Evolutionary conservation across 2,329 filamentous ascomycete species (phyloP), one percentile per base, ranked within the genome.

Genomic region (Alternaria rosae): DNA sequence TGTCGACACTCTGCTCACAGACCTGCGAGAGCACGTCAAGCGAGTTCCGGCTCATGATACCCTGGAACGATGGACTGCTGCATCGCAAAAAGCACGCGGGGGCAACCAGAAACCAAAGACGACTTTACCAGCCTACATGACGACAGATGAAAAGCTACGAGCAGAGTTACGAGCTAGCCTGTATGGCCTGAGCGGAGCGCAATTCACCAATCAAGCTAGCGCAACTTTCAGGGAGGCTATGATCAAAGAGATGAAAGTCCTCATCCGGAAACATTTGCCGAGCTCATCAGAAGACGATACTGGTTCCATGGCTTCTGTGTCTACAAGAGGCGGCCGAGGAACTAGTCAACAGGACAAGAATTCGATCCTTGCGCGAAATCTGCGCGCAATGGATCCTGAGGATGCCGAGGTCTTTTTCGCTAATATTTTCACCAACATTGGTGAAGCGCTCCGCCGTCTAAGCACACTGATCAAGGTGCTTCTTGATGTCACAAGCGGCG

Each of bases 231-330:
- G 94, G 67, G 93, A 97, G 42, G 87, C 92, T 0, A 88, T 97
- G 12, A 82, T 97, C 64, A 89, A 92, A 52, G 95, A 99, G 78
- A 90, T 98, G 76, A 91, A 94, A 71, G 89, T 88, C 32, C 83
- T 98, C 51, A 94, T 99, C 52, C 88, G 93, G 56, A 88, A 89
- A 59, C 91, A 94, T 23, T 84, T 99, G 41, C 95, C 95, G 1
- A 97, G 93, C 74, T 97, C 94, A 11, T 95, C 89, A 70, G 95
- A 99, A 62, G 94, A 98, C 69, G 95, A 99, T 75, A 92, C 91
- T 64, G 92, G 95, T 76, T 97, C 93, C 0, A 91, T 94, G 82
- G 89, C 94, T 80, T 94, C 94, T 1, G 86, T 89, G 1, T 96
- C 94, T 4, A 97, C 94, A 1, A 83, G 88, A 64, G 90, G 89